phyloP scores from a whole-genome alignment of 305 asterid species.

The Withania somnifera region DNA sequence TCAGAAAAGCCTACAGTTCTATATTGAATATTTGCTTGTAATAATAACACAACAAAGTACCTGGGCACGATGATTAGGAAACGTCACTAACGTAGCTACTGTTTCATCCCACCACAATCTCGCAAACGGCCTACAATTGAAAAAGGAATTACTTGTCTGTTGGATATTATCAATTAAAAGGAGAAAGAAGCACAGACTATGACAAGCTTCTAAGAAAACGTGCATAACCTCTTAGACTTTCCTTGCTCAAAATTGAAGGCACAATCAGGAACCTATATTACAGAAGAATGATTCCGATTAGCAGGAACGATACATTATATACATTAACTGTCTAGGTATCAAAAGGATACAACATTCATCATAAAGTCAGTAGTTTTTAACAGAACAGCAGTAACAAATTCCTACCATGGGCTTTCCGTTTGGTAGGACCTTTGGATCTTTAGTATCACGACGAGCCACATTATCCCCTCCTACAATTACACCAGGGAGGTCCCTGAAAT shows the following conservation, averaged over 20 bases:
- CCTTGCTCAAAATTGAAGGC: conserved; percentile 47
- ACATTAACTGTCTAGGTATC: not conserved
- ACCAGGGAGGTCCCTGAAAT: conserved; percentile 78
- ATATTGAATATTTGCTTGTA: not conserved
- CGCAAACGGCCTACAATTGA: conserved; percentile 42
- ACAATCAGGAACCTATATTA: conserved; percentile 55
- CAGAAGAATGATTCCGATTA: not conserved
- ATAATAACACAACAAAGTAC: conserved; percentile 24
- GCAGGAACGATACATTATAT: not conserved
- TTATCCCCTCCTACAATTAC: conserved; percentile 47
- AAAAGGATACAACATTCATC: not conserved
- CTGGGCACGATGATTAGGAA: conserved; percentile 41
- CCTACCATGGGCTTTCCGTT: conserved; percentile 70
- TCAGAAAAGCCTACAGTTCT: not conserved
- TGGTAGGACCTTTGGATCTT: conserved; percentile 41
- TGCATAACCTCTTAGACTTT: conserved; percentile 42
- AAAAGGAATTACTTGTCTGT: not conserved
- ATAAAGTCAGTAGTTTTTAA: not conserved
- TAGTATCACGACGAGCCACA: conserved; percentile 34
- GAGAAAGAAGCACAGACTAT: not conserved
- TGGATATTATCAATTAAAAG: not conserved
- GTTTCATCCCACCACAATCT: conserved; percentile 94
- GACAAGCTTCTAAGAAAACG: conserved; percentile 5
- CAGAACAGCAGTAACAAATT: not conserved
- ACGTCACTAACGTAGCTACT: conserved; percentile 62